phyloP scores from a whole-genome alignment of 345 rosid species.

The Citrus sp. region DNA sequence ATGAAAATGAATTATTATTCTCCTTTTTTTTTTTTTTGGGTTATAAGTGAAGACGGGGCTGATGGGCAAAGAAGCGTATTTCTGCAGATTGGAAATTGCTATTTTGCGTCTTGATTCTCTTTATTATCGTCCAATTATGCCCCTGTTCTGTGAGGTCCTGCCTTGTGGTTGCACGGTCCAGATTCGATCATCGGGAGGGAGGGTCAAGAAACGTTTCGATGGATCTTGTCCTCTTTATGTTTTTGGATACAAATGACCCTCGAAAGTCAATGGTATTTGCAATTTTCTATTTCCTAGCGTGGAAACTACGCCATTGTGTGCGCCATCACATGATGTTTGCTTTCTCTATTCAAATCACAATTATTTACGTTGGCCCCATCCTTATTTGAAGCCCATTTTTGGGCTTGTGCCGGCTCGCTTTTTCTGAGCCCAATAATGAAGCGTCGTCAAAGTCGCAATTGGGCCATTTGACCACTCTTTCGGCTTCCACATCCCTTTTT shows the following conservation, averaged over 20 bases:
- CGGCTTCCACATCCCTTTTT: background rate
- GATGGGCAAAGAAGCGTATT: background rate
- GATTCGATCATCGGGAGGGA: slow-evolving; percentile 9
- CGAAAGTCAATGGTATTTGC: slow-evolving; percentile 12
- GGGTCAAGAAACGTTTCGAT: background rate
- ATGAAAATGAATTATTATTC: too few relatives aligned
- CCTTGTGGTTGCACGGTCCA: slow-evolving; percentile 16
- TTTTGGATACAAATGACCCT: background rate
- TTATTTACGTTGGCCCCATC: background rate
- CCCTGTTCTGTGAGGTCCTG: background rate
- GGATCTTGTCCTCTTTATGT: background rate
- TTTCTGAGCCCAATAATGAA: background rate
- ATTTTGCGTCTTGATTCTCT: background rate
- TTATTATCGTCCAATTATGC: slow-evolving; percentile 3
- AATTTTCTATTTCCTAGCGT: slow-evolving; percentile 23
- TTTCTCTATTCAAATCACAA: background rate
- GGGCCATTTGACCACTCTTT: background rate
- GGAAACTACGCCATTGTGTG: slow-evolving; percentile 28
- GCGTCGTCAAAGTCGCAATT: background rate
- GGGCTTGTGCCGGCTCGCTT: background rate
- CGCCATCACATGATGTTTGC: background rate
- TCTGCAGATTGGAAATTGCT: background rate
- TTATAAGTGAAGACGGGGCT: background rate
- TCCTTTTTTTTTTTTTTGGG: background rate
- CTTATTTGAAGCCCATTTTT: background rate